Percentiles rank a stretch among this genome's conserved stretches.
These are phyloP conservation scores for Rhynchospora breviuscula DNA, from an alignment of 176 grass and related monocot genomes.

Conservation along the genomic window DNA sequence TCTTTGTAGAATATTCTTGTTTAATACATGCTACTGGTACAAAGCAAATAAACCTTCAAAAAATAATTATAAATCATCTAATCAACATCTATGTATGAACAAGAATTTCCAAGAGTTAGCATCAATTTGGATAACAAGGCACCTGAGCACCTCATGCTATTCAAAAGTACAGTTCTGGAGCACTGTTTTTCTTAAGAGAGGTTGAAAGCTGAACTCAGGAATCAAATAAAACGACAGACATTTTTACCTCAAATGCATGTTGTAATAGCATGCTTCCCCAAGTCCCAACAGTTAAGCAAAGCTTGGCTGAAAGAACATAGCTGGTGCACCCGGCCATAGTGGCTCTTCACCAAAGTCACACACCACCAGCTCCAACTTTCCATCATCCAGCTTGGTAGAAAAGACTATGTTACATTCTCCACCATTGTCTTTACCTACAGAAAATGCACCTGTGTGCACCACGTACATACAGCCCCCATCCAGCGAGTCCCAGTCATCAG, in stretches of 20 bases:
- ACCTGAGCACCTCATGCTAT: too few species aligned
- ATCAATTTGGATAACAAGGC: too few species aligned
- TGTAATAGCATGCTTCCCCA: not conserved
- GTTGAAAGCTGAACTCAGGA: too few species aligned
- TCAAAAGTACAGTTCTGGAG: too few species aligned
- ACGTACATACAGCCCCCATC: not conserved
- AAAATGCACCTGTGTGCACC: not conserved
- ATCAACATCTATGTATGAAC: too few species aligned
- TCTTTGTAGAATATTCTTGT: too few species aligned
- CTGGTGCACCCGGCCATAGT: not conserved
- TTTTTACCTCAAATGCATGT: not conserved
- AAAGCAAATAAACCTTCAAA: too few species aligned
- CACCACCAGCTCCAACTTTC: not conserved
- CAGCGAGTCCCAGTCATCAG: not conserved
- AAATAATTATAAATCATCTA: too few species aligned
- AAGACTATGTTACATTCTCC: not conserved
- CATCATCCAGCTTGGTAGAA: not conserved
- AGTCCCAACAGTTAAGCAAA: not conserved
- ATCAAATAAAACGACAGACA: not conserved
- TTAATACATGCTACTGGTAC: too few species aligned
- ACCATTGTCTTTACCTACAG: not conserved
- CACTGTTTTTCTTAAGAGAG: too few species aligned
- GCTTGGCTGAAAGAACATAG: not conserved
- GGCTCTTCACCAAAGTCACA: not conserved
- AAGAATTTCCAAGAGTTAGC: not conserved